Evolutionary conservation across 257 asterid genomes (phyloP).

Genomic region (Lithospermum erythrorhizon): DNA sequence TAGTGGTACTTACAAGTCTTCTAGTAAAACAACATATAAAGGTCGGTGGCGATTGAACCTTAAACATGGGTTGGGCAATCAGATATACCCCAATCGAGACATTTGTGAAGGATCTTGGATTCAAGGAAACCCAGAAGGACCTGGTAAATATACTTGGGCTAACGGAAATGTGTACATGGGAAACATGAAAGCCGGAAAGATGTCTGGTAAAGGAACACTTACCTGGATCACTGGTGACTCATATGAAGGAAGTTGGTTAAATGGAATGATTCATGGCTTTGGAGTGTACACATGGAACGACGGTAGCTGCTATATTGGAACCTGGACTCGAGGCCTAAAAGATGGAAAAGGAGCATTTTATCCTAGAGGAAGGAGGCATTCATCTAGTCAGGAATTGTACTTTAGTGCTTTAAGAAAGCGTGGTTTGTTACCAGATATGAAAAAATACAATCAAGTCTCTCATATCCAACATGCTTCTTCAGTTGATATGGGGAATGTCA

Average conservation of each 20-base stretch:
- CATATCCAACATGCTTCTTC: slow-evolving; percentile 51
- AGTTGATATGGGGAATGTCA: slow-evolving; percentile 40
- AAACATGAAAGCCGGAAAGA: slow-evolving; percentile 71
- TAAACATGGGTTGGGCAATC: slow-evolving; percentile 89
- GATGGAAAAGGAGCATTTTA: slow-evolving; percentile 93
- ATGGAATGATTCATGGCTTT: slow-evolving; percentile 78
- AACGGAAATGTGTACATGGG: slow-evolving; percentile 82
- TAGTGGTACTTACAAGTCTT: slow-evolving; percentile 47
- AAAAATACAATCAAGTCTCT: slow-evolving; percentile 65
- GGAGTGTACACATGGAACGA: slow-evolving; percentile 83
- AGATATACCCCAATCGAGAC: slow-evolving; percentile 63
- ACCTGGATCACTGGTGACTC: slow-evolving; percentile 79
- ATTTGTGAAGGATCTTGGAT: slow-evolving; percentile 91
- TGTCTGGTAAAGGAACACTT: slow-evolving; percentile 92
- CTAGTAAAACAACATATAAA: slow-evolving; percentile 42
- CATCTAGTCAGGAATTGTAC: slow-evolving; percentile 59
- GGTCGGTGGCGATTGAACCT: slow-evolving; percentile 80
- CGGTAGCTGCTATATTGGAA: slow-evolving; percentile 79
- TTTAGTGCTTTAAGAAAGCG: slow-evolving; percentile 74
- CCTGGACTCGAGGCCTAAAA: slow-evolving; percentile 81
- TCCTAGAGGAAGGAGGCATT: slow-evolving; percentile 65
- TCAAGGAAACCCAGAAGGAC: slow-evolving; percentile 85
- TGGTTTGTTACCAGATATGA: slow-evolving; percentile 73
- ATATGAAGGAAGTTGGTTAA: slow-evolving; percentile 72
- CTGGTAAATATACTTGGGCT: slow-evolving; percentile 84